Base-by-base conservation (phyloP, 306 rosid species). In the Cucumis melo region DNA sequence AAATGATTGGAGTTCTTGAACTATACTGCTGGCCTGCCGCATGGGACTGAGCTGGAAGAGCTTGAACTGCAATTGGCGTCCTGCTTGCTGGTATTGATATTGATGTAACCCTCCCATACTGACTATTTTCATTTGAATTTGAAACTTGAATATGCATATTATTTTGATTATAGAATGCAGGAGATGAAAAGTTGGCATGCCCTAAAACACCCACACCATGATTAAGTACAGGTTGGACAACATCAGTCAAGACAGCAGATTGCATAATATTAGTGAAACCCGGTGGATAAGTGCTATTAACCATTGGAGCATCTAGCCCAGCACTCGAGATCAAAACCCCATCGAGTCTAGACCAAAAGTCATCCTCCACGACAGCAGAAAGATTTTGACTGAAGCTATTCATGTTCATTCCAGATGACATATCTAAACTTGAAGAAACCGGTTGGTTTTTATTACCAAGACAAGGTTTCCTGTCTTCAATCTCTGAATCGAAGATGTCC, bases 61-160 rank as follows among this genome's bases (percentile, higher is more conserved):
- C 97, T 86, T 94, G 98, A 79, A 89, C 86, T 64, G 96, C 96
- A 34, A 73, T 10, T 2, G 95, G 90, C 68, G 81, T 78, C 87
- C 98, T 88, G 77, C 9, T 59, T 72, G 82, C 41, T 73, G 71
- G 82, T 75, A 83, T 81, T 36, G 81, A 67, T 42, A 75, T 48
- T 17, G 82, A 48, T 51, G 86, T 74, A 24, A 84, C 77, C 76
- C 85, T 88, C 51, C 91, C 97, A 72, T 84, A 82, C 79, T 91
- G 91, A 3, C 80, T 82, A 78, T 75, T 81, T 74, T 48, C 75
- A 79, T n/a, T 34, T 57, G 82, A 68, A 75, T 73, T 86, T 81
- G 50, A 32, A 73, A 36, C 86, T 67, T 85, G 92, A 27, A 77
- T 60, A 83, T 77, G 90, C 73, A 85, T 60, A 82, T 78, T 84